phyloP scores from a whole-genome alignment of 2,329 filamentous ascomycete species.

The Colletotrichum lupini region DNA sequence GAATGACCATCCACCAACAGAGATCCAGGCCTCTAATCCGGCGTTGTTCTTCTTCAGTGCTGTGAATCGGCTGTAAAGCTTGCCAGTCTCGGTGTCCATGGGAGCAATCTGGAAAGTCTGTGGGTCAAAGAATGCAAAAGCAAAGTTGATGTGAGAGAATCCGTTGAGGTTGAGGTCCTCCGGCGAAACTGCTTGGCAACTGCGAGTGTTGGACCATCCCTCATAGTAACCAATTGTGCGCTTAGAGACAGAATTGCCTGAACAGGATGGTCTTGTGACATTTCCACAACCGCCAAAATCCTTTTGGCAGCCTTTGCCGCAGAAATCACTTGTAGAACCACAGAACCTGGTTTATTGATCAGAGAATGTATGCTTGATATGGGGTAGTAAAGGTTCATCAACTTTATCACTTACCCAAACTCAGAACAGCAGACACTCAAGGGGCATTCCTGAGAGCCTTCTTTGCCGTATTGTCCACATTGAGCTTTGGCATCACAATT shows the following conservation, averaged over 20 bases:
- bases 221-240: constrained; percentile 47
- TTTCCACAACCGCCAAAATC: constrained; percentile 3
- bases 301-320: constrained; percentile 7
- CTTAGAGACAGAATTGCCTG: constrained; percentile 12
- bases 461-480: constrained; percentile 45
- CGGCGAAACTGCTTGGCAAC: constrained; percentile 34
- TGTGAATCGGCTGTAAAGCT: constrained; percentile 41
- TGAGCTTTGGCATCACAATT: constrained; percentile 51
- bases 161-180: constrained; percentile 35
- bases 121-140: constrained; percentile 55
- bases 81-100: constrained; percentile 35
- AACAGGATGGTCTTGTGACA: not conserved
- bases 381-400: not conserved
- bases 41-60: constrained; percentile 44
- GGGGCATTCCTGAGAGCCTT: constrained; percentile 39
- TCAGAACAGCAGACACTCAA: constrained; percentile 45
- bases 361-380: not conserved
- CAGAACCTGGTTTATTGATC: constrained; percentile 33
- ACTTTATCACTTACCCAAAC: constrained; percentile 39
- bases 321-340: constrained; percentile 14
- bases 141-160: constrained; percentile 44
- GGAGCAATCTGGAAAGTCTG: constrained; percentile 39
- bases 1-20: constrained; percentile 54
- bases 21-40: constrained; percentile 49
- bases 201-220: constrained; percentile 21